phyloP scores from a whole-genome alignment of 1,139 yeast species.

The Candida pseudoviswanathii region DNA sequence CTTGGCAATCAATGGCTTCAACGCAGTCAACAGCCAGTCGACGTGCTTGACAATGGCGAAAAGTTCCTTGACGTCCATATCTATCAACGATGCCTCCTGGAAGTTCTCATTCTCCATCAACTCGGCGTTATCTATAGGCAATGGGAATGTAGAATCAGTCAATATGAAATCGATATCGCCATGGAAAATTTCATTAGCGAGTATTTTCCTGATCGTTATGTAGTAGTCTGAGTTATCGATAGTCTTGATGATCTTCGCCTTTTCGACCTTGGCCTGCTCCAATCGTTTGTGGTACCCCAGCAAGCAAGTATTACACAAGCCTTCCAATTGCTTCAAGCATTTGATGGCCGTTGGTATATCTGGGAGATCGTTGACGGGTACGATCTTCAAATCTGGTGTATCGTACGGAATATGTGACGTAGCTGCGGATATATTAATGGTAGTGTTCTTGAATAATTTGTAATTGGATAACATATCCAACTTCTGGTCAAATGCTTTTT shows the following conservation, averaged over 20 bases:
- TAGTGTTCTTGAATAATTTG: constrained; percentile 34
- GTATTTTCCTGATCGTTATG: constrained; percentile 7
- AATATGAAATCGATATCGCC: constrained; percentile 20
- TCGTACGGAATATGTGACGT: constrained; percentile 47
- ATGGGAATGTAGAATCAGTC: constrained; percentile 18
- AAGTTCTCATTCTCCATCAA: constrained; percentile 20
- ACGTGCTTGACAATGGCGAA: constrained; percentile 26
- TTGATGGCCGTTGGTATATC: constrained; percentile 29
- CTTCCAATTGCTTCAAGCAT: constrained; percentile 39
- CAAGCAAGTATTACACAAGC: constrained; percentile 40
- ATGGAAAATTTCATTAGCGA: constrained; percentile 9
- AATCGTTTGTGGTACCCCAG: constrained; percentile 52
- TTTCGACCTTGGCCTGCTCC: constrained; percentile 43
- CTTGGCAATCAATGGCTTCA: constrained; percentile 27
- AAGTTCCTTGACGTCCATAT: constrained; percentile 43
- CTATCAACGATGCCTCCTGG: constrained; percentile 39
- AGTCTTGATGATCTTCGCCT: constrained; percentile 9
- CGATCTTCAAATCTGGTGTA: constrained; percentile 31
- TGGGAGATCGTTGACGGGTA: constrained; percentile 37
- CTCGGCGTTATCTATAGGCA: constrained; percentile 18
- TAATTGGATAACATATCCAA: constrained; percentile 46
- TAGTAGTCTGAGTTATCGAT: constrained; percentile 12
- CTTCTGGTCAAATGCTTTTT: constrained; percentile 42
- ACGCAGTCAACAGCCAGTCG: constrained; percentile 24
- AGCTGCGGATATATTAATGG: constrained; percentile 35